Evolutionary conservation across 192 early-diverging fungal genomes (phyloP).

Genomic region (Dissophora globulifera): DNA sequence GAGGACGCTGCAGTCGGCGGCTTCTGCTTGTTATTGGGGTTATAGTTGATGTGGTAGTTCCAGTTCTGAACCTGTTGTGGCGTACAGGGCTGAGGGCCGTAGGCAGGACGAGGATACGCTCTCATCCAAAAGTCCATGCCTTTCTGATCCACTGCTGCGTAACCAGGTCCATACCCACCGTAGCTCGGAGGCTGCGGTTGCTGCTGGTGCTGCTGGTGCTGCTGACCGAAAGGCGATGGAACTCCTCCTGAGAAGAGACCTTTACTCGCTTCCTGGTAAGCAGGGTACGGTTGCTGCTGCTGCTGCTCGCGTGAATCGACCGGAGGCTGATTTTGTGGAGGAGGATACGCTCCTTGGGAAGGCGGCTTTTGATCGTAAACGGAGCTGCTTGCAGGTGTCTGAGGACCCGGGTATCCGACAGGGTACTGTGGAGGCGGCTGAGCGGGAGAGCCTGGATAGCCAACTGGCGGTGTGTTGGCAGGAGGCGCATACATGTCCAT

Average conservation of each 20-base stretch:
- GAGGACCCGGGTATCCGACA: slow-evolving; percentile 15
- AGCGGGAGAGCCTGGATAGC: slow-evolving; percentile 5
- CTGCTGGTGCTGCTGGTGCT: not conserved
- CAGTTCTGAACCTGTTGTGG: slow-evolving; percentile 17
- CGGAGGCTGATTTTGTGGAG: slow-evolving; percentile 1
- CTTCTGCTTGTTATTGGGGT: slow-evolving; percentile 28
- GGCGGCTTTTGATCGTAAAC: not conserved
- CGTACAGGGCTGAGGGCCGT: not conserved
- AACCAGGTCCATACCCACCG: not conserved
- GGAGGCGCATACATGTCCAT: not conserved
- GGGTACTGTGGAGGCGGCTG: slow-evolving; percentile 13
- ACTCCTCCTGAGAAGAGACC: not conserved
- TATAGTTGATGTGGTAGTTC: slow-evolving; percentile 32
- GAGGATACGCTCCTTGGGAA: not conserved
- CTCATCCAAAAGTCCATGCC: slow-evolving; percentile 28
- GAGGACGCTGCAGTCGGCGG: slow-evolving; percentile 3
- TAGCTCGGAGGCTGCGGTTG: not conserved
- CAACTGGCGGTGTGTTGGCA: not conserved
- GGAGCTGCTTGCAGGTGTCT: not conserved
- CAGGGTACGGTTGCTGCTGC: slow-evolving; percentile 5
- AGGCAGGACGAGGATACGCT: slow-evolving; percentile 20
- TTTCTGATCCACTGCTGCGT: slow-evolving; percentile 3
- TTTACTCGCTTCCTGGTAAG: slow-evolving; percentile 18
- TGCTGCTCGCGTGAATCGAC: not conserved
- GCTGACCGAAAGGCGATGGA: not conserved